Percentiles rank a stretch among this genome's conserved stretches.
These are phyloP conservation scores for Magnaporthiopsis rhizophila DNA, from an alignment of 2,329 filamentous ascomycete species.

Conservation along the genomic window DNA sequence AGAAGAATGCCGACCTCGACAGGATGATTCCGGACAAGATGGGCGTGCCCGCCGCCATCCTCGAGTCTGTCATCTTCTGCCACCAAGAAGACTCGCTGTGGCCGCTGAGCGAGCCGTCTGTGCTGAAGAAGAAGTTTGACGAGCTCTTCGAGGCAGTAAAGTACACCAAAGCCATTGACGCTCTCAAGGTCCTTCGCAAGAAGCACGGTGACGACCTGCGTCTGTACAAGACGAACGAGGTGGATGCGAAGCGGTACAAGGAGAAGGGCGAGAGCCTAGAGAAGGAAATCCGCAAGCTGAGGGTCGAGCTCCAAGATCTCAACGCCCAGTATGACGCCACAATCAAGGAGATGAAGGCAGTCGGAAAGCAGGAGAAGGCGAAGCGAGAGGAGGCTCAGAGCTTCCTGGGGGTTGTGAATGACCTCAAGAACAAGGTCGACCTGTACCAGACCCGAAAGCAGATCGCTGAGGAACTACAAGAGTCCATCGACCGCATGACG, in stretches of 20 bases:
- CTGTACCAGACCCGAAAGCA: slow-evolving; percentile 63
- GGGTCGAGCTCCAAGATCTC: slow-evolving; percentile 57
- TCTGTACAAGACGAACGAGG: slow-evolving; percentile 65
- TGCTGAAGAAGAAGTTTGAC: slow-evolving; percentile 89
- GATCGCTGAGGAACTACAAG: slow-evolving; percentile 60
- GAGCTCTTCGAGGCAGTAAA: slow-evolving; percentile 97
- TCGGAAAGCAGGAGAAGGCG: slow-evolving; percentile 43
- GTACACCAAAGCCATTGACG: slow-evolving; percentile 95
- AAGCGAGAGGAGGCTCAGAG: slow-evolving; percentile 67
- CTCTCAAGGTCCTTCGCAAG: slow-evolving; percentile 81
- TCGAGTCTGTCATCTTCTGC: slow-evolving; percentile 96
- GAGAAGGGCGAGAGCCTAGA: slow-evolving; percentile 69
- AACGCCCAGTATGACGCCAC: slow-evolving; percentile 32
- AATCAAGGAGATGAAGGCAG: slow-evolving; percentile 48
- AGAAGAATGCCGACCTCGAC: slow-evolving; percentile 73
- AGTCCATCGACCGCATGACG: slow-evolving; percentile 66
- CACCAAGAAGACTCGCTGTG: slow-evolving; percentile 97
- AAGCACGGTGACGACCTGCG: slow-evolving; percentile 69
- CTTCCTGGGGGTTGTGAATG: slow-evolving; percentile 66
- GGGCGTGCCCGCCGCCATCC: slow-evolving; percentile 80
- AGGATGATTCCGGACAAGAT: slow-evolving; percentile 76
- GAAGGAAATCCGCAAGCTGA: slow-evolving; percentile 56
- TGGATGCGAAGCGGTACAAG: slow-evolving; percentile 57
- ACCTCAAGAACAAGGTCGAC: slow-evolving; percentile 68
- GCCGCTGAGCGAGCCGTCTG: slow-evolving; percentile 83